Evolutionary conservation across 495 filamentous ascomycete genomes (phyloP).

Genomic region (Talaromyces wortmannii): DNA sequence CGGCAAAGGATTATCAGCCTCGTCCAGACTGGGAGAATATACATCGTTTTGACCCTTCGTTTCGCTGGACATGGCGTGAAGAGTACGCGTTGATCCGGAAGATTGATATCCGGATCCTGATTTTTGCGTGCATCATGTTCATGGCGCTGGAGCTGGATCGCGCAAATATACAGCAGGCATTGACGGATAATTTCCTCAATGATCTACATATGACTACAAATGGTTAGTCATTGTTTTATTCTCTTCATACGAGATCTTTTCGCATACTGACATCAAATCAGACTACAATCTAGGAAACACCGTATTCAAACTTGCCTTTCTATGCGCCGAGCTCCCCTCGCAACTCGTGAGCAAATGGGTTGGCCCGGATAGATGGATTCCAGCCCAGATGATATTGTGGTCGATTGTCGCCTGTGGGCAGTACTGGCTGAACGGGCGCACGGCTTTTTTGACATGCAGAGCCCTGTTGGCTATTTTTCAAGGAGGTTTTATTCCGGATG

Average conservation of each 20-base stretch:
- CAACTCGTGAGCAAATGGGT: slow-evolving; percentile 55
- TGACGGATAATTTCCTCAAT: slow-evolving; percentile 47
- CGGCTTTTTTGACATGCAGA: slow-evolving; percentile 55
- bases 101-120: slow-evolving; percentile 44
- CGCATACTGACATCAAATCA: slow-evolving; percentile 12
- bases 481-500: slow-evolving; percentile 42
- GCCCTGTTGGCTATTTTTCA: slow-evolving; percentile 60
- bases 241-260: too few relatives aligned
- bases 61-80: slow-evolving; percentile 45
- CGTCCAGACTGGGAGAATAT: slow-evolving; percentile 44
- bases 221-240: slow-evolving; percentile 29
- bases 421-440: slow-evolving; percentile 48
- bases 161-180: slow-evolving; percentile 41
- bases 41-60: slow-evolving; percentile 42
- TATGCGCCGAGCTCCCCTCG: slow-evolving; percentile 50
- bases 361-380: slow-evolving; percentile 72
- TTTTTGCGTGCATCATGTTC: slow-evolving; percentile 64
- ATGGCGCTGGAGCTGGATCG: slow-evolving; percentile 66
- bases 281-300: slow-evolving; percentile 58
- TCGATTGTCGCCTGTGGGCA: slow-evolving; percentile 57
- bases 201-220: slow-evolving; percentile 48
- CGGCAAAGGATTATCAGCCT: slow-evolving; percentile 44
- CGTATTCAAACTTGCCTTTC: slow-evolving; percentile 16
- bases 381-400: slow-evolving; percentile 66
- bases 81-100: slow-evolving; percentile 28